Evolutionary conservation across 1,284 basidiomycete species (phyloP).

Genomic region (Moniliophthora roreri): DNA sequence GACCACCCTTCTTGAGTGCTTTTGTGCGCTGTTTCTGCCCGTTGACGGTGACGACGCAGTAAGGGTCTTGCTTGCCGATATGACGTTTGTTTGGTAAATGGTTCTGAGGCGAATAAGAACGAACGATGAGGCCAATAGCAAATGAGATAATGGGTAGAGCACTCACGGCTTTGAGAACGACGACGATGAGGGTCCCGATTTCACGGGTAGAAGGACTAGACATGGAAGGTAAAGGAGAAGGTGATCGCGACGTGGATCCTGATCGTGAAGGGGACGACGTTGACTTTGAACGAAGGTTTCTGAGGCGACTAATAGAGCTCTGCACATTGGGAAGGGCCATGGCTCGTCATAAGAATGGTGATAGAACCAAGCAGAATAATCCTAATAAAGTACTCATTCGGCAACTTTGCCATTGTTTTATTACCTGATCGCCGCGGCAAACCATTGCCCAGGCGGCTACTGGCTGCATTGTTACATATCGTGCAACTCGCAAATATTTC

Average conservation of each 20-base stretch:
- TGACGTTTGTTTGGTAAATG: constrained; percentile 93
- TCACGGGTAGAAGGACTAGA: constrained; percentile 46
- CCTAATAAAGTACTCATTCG: background rate
- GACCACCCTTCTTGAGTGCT: constrained; percentile 93
- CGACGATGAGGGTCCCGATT: constrained; percentile 93
- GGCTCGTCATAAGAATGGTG: background rate
- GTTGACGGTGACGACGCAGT: constrained; percentile 80
- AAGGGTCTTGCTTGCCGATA: constrained; percentile 98
- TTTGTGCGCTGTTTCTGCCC: constrained; percentile 84
- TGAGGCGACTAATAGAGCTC: background rate
- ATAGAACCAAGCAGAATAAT: background rate
- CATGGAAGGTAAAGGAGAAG: constrained; percentile 46
- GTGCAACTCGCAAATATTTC: no score
- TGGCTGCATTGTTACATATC: background rate
- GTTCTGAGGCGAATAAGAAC: constrained; percentile 55
- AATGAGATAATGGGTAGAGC: constrained; percentile 15
- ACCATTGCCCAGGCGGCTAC: background rate
- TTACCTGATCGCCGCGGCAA: no score
- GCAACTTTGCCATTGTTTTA: constrained; percentile 6
- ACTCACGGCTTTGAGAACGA: constrained; percentile 93
- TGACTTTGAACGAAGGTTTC: constrained; percentile 3
- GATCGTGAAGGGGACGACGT: constrained; percentile 5
- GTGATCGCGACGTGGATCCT: background rate
- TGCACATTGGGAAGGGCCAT: constrained; percentile 5
- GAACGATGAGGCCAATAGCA: constrained; percentile 19